Percentiles rank a stretch among this genome's conserved stretches.
phyloP scores from a whole-genome alignment of 345 rosid species.

The Corchorus olitorius region DNA sequence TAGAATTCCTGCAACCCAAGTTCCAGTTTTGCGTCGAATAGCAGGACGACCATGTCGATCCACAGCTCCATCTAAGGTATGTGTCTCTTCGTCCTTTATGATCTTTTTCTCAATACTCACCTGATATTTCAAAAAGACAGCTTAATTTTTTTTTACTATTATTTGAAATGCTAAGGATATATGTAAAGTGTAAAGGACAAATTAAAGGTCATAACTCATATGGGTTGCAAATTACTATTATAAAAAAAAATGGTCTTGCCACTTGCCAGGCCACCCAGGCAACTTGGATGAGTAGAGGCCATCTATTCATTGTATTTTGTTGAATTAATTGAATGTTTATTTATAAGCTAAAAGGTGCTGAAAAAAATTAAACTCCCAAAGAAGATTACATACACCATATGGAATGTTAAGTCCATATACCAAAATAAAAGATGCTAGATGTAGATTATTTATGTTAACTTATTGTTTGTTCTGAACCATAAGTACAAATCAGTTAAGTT shows the following conservation, averaged over 20 bases:
- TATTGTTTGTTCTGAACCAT: too few relatives aligned
- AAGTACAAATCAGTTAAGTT: too few relatives aligned
- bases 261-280: too few relatives aligned
- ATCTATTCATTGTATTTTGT: not conserved
- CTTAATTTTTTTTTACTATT: not conserved
- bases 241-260: not conserved
- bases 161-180: not conserved
- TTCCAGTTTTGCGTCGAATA: slow-evolving; percentile 60
- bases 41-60: slow-evolving; percentile 85
- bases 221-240: not conserved
- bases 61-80: slow-evolving; percentile 72
- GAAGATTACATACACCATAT: too few relatives aligned
- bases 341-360: too few relatives aligned
- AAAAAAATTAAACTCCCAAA: too few relatives aligned
- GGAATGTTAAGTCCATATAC: too few relatives aligned
- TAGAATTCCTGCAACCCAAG: slow-evolving; percentile 80
- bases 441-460: too few relatives aligned
- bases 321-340: not conserved
- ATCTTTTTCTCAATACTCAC: slow-evolving; percentile 35
- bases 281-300: not conserved
- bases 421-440: slow-evolving; percentile 20
- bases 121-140: slow-evolving; percentile 18
- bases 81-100: slow-evolving; percentile 37
- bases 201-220: slow-evolving; percentile 20
- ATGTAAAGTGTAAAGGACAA: slow-evolving; percentile 2